Percentiles rank a stretch among this genome's conserved stretches.
Evolutionary conservation across 208 protist genomes (phyloP).

Genomic region (Leishmania guyanensis): DNA sequence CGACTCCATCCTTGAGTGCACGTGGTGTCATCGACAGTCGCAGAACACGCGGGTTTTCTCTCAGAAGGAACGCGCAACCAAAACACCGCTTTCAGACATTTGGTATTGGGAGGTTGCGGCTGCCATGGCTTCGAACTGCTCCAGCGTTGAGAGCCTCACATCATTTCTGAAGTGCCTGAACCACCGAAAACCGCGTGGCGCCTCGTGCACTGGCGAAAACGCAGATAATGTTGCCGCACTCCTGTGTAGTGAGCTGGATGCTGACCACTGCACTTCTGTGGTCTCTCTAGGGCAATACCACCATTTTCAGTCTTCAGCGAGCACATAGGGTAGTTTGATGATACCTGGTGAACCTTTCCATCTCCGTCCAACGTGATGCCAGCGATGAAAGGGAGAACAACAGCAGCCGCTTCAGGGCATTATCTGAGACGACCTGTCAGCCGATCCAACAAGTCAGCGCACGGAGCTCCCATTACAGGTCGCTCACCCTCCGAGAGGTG

Average conservation of each 20-base stretch:
- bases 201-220: neutral
- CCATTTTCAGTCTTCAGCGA: neutral
- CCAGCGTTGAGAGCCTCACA: conserved; percentile 27
- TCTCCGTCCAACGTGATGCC: neutral
- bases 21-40: neutral
- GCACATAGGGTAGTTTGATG: neutral
- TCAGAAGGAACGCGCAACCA: neutral
- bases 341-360: neutral
- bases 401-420: neutral
- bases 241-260: conserved; percentile 22
- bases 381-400: neutral
- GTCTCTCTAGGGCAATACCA: neutral
- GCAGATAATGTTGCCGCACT: conserved; percentile 15
- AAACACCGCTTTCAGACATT: conserved; percentile 5
- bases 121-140: conserved; percentile 70
- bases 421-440: neutral
- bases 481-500: neutral
- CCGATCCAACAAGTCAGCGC: neutral
- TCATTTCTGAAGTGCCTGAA: conserved; percentile 19
- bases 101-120: conserved; percentile 59
- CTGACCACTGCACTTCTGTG: neutral
- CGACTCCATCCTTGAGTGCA: conserved; percentile 22
- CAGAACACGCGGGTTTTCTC: neutral
- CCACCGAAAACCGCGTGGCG: neutral
- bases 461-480: neutral